A percentile compares a stretch with the other conserved stretches of the same genome.
phyloP scores from a whole-genome alignment of 768 basidiomycete genomes.

The Mycena leptocephala region DNA sequence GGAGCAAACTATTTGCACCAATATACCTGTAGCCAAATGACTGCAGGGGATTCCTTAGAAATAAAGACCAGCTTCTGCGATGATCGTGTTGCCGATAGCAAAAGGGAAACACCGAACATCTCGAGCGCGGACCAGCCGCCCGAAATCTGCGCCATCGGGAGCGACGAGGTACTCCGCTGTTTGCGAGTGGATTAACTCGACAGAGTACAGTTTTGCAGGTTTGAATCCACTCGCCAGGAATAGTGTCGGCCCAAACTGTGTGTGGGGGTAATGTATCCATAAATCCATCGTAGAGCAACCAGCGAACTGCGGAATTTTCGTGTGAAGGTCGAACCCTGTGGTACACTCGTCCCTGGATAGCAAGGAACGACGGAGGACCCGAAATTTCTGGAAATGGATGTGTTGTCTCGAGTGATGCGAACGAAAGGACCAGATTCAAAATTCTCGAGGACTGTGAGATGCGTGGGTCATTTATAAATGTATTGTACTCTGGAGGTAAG shows the following conservation, averaged over 20 bases:
- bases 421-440: conserved; percentile 43
- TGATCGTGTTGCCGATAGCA: no score
- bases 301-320: conserved; percentile 44
- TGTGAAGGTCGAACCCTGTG: conserved; percentile 49
- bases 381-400: no score
- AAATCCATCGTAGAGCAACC: conserved; percentile 53
- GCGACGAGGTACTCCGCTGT: no score
- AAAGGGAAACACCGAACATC: no score
- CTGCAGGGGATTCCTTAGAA: no score
- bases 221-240: conserved; percentile 37
- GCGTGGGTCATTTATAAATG: conserved; percentile 41
- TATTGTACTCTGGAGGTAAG: conserved; percentile 34
- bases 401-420: conserved; percentile 38
- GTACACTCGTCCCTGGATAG: conserved; percentile 51
- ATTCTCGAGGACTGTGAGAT: conserved; percentile 43
- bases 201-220: no score
- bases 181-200: no score
- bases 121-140: no score
- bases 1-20: no score
- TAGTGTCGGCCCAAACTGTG: neutral
- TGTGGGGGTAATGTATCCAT: conserved; percentile 16
- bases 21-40: no score
- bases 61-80: no score
- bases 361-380: conserved; percentile 38
- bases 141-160: no score